A percentile compares a stretch with the other conserved stretches of the same genome.
Conservation (phyloP, 1,284 basidiomycete species). For the Cutaneotrichosporon daszewskae region DNA sequence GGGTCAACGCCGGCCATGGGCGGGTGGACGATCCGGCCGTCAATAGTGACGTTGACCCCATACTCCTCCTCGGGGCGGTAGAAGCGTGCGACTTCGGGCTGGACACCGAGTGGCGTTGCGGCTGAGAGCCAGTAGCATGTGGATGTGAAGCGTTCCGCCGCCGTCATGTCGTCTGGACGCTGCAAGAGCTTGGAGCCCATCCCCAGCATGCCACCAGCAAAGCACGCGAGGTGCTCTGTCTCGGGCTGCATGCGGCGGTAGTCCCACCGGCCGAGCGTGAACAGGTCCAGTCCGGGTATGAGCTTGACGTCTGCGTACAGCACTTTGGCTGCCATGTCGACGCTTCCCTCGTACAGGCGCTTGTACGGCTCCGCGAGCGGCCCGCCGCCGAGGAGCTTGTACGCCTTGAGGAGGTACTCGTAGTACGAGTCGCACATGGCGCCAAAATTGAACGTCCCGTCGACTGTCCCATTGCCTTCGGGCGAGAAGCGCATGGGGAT, state of each 20-base stretch:
- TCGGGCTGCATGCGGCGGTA: constrained; percentile 24
- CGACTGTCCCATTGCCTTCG: constrained; percentile 3
- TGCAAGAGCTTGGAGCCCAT: constrained; percentile 52
- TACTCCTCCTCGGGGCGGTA: constrained; percentile 27
- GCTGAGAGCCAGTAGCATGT: constrained; percentile 53
- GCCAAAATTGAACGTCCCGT: constrained; percentile 47
- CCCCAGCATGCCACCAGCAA: constrained; percentile 55
- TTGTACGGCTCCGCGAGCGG: constrained; percentile 46
- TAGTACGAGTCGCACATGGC: constrained; percentile 52
- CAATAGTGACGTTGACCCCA: constrained; percentile 31
- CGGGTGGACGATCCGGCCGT: constrained; percentile 18
- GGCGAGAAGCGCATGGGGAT: constrained; percentile 45
- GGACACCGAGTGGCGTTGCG: constrained; percentile 45
- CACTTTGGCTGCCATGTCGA: constrained; percentile 48
- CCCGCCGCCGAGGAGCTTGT: constrained; percentile 50
- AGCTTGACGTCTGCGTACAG: constrained; percentile 47
- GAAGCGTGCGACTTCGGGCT: constrained; percentile 47
- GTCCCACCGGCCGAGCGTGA: constrained; percentile 45
- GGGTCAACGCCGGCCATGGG: constrained; percentile 9
- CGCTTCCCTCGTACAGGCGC: constrained; percentile 49
- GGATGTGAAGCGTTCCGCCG: constrained; percentile 48
- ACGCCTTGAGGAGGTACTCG: constrained; percentile 55
- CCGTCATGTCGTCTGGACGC: constrained; percentile 47
- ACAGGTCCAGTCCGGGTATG: constrained; percentile 44
- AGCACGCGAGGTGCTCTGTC: constrained; percentile 49